Evolutionary conservation across 2,329 filamentous ascomycete species (phyloP), one percentile per base, ranked within the genome.

Genomic region (Davidsoniella neocaledoniae): DNA sequence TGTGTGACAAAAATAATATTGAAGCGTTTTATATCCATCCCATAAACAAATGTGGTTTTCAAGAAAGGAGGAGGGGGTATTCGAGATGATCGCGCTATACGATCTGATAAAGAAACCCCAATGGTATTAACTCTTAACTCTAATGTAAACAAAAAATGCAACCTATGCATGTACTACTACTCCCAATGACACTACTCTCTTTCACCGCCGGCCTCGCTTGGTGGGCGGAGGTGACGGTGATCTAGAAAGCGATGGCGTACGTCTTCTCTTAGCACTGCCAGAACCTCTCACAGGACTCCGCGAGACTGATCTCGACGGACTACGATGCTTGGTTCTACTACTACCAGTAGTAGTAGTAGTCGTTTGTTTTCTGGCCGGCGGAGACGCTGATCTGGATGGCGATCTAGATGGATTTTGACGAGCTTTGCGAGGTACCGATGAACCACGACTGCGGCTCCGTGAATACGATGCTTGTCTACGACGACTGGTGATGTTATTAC

Each of bases 361-460:
- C 21, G 38, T 56, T 12, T 39, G 56, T 29, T 56, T 55, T 19
- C 53, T 56, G 26, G 56, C 58, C 17, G 59, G 57, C 5, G 59
- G 60, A 14, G 58, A 62, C 37, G 56, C 29, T 29, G 51, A 53
- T 43, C 43, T 42, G 6, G 51, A 49, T 3, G 6, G 12, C 9
- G 50, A 49, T 17, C 42, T 46, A 41, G 43, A 19, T 48, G 26
- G 25, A 37, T 45, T 48, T 23, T 40, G 26, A 7, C 29, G 29
- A 5, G 44, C 36, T n/a, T 38, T 36, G 37, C 38, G 23, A 3
- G 44, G 25, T 10, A 3, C 25, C 7, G 46, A 43, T 12, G 25
- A 44, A 9, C 33, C 29, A 23, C 40, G 50, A 17, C 45, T 44
- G 10, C 55, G 55, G 36, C 55, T 54, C 23, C 54, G 29, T 12